These are phyloP conservation scores for Endothia cerciana DNA, from an alignment of 2,329 filamentous ascomycete genomes.

Conservation along the genomic window DNA sequence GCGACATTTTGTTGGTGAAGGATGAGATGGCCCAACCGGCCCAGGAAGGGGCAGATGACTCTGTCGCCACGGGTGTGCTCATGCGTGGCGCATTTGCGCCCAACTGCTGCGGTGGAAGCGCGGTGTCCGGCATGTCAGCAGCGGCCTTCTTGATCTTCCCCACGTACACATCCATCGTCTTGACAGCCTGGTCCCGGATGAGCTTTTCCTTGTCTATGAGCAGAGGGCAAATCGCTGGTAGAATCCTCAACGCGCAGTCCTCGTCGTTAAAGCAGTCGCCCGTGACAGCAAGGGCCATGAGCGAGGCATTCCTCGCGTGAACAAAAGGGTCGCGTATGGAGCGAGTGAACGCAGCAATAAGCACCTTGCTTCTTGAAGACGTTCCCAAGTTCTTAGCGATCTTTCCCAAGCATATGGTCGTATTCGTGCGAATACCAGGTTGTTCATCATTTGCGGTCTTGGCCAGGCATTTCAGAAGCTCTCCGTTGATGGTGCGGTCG, in stretches of 20 bases:
- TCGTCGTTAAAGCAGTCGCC: conserved; percentile 86
- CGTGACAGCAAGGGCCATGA: conserved; percentile 85
- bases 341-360: conserved; percentile 88
- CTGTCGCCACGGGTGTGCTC: conserved; percentile 70
- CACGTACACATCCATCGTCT: conserved; percentile 85
- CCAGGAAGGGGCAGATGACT: conserved; percentile 71
- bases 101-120: conserved; percentile 65
- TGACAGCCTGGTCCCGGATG: conserved; percentile 87
- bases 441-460: conserved; percentile 98
- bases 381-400: conserved; percentile 87
- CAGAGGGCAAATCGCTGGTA: conserved; percentile 82
- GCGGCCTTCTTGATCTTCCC: conserved; percentile 80
- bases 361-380: conserved; percentile 81
- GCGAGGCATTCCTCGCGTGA: conserved; percentile 85
- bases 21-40: conserved; percentile 98
- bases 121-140: conserved; percentile 77
- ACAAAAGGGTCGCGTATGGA: conserved; percentile 93
- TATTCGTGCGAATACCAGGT: conserved; percentile 95
- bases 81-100: conserved; percentile 69
- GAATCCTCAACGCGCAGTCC: conserved; percentile 80
- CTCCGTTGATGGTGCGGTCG: conserved; percentile 90
- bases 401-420: conserved; percentile 95
- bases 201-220: conserved; percentile 96
- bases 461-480: conserved; percentile 85
- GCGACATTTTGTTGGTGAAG: conserved; percentile 90